Percentiles rank a stretch among this genome's conserved stretches.
Evolutionary conservation across 164 flowering plant genomes (phyloP).

Genomic region (Macadamia tetraphylla): DNA sequence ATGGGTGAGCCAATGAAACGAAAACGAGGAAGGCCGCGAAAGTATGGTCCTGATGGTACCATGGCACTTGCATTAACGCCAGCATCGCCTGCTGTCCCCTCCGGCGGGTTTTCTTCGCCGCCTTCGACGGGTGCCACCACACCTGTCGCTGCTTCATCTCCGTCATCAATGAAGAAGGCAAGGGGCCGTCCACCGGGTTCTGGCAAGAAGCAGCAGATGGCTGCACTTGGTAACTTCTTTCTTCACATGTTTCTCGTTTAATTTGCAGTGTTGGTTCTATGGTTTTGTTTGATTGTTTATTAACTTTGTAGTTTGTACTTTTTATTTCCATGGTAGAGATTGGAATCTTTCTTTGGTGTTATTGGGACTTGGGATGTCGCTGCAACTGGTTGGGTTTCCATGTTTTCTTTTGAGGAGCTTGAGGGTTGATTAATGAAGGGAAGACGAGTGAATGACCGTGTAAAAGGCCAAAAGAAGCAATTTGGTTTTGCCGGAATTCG

Average conservation of each 20-base stretch:
- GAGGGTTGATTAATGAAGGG: neutral
- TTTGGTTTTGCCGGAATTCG: slow-evolving; percentile 16
- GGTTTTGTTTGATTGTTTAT: neutral
- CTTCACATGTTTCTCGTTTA: neutral
- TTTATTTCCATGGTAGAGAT: neutral
- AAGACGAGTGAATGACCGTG: slow-evolving; percentile 1
- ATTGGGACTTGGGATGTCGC: slow-evolving; percentile 1
- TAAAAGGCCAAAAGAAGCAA: slow-evolving; percentile 10
- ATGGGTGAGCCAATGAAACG: slow-evolving; percentile 44
- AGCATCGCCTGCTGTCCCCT: slow-evolving; percentile 16
- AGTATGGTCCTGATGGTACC: slow-evolving; percentile 19
- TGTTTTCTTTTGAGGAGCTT: neutral
- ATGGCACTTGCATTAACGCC: slow-evolving; percentile 40
- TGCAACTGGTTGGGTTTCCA: slow-evolving; percentile 4
- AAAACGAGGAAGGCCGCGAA: slow-evolving; percentile 83
- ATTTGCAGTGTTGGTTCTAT: neutral
- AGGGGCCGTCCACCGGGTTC: slow-evolving; percentile 86
- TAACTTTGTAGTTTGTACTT: neutral
- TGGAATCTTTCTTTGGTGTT: slow-evolving; percentile 4
- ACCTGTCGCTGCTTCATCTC: slow-evolving; percentile 13
- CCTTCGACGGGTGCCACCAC: slow-evolving; percentile 15
- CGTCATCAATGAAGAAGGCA: slow-evolving; percentile 42
- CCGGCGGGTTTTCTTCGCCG: slow-evolving; percentile 18
- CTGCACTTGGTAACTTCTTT: slow-evolving; percentile 45
- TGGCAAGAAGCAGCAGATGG: slow-evolving; percentile 53